A percentile compares a stretch with the other conserved stretches of the same genome.
Evolutionary conservation across 1,139 yeast genomes (phyloP).

Genomic region (Lodderomyces elongisporus): DNA sequence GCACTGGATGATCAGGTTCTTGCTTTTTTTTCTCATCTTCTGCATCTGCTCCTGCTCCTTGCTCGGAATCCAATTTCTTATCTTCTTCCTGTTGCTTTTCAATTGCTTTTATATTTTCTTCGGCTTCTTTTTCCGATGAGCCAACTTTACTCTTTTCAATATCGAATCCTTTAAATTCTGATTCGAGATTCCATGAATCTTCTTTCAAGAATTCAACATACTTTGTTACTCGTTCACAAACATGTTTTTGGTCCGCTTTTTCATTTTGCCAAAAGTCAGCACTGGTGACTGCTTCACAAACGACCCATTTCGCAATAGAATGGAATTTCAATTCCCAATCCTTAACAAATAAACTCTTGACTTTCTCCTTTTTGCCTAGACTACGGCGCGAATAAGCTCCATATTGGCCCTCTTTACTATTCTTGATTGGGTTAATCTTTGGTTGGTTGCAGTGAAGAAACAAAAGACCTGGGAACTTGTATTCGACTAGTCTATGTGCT

Average conservation of each 20-base stretch:
- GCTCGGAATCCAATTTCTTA: background rate
- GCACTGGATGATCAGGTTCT: conserved; percentile 1
- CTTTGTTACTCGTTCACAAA: conserved; percentile 22
- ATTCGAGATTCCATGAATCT: conserved; percentile 15
- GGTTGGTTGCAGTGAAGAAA: conserved; percentile 44
- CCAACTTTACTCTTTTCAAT: conserved; percentile 1
- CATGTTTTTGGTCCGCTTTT: conserved; percentile 17
- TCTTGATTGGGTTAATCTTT: conserved; percentile 30
- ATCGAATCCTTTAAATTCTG: conserved; percentile 3
- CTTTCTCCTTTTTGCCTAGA: conserved; percentile 18
- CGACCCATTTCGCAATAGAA: conserved; percentile 31
- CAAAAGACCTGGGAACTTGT: conserved; percentile 21
- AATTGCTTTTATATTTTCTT: background rate
- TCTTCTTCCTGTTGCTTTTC: conserved; percentile 2
- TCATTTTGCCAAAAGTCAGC: conserved; percentile 21
- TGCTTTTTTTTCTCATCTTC: background rate
- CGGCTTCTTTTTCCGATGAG: conserved; percentile 3
- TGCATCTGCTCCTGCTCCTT: background rate
- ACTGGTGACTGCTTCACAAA: conserved; percentile 28
- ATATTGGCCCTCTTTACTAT: conserved; percentile 17
- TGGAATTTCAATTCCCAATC: conserved; percentile 28
- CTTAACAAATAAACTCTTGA: conserved; percentile 12
- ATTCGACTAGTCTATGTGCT: conserved; percentile 11
- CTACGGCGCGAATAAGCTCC: conserved; percentile 17
- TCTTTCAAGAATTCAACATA: conserved; percentile 25